A percentile compares a stretch with the other conserved stretches of the same genome.
Conservation (phyloP, 163 green algal species). For the Scenedesmus sp. region DNA sequence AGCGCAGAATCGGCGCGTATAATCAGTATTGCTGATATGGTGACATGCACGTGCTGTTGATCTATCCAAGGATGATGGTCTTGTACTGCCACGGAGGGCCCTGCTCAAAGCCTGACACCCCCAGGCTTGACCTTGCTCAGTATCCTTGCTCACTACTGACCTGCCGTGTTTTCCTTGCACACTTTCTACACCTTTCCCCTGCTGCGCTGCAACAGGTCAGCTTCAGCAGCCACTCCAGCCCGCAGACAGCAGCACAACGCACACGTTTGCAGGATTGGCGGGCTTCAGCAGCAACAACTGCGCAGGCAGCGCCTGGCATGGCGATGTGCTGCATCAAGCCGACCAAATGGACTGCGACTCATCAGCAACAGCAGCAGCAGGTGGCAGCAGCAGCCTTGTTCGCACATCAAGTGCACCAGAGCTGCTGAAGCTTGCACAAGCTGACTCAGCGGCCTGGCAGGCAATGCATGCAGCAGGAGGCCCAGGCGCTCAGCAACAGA, state of each 20-base stretch:
- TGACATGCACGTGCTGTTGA: not conserved
- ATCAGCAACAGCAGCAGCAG: conserved; percentile 20
- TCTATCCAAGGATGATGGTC: not conserved
- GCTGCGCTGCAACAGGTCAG: not conserved
- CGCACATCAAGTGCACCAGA: conserved; percentile 34
- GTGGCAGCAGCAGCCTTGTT: not conserved
- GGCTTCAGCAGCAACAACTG: not conserved
- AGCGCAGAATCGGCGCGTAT: not conserved
- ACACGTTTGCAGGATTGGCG: not conserved
- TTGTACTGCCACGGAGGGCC: not conserved
- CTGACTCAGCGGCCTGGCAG: conserved; percentile 32
- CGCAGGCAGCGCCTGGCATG: not conserved
- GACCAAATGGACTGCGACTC: not conserved
- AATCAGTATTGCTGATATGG: not conserved
- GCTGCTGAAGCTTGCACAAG: conserved; percentile 42
- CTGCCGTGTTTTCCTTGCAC: not conserved
- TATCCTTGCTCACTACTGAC: not conserved
- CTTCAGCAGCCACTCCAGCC: conserved; percentile 36
- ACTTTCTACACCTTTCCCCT: not conserved
- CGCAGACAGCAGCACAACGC: conserved; percentile 31
- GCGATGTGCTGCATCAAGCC: conserved; percentile 20
- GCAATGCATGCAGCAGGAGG: conserved; percentile 14
- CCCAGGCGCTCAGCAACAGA: not conserved
- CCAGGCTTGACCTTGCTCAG: not conserved
- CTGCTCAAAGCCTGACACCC: not conserved